Conservation (phyloP, 345 rosid genomes). For the Bretschneidera sinensis region DNA sequence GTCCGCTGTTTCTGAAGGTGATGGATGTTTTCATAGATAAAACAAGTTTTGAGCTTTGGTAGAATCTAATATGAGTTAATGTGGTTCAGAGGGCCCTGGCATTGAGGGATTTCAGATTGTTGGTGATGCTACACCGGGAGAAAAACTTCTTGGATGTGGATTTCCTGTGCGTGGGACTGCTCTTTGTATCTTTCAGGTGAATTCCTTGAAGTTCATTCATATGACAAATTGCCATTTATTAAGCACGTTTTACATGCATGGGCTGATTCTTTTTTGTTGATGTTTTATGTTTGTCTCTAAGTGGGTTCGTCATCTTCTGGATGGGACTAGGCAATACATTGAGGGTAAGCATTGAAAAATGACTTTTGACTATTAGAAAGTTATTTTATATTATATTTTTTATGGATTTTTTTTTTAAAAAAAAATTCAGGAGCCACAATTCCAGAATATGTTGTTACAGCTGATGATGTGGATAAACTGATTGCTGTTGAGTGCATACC, state of each 20-base stretch:
- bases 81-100: conserved; percentile 69
- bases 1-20: conserved; percentile 28
- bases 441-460: conserved; percentile 95
- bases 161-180: conserved; percentile 86
- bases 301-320: conserved; percentile 98
- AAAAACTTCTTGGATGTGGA: conserved; percentile 89
- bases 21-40: background rate
- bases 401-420: conserved; percentile 5
- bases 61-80: conserved; percentile 24
- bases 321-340: conserved; percentile 88
- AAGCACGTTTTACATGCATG: background rate
- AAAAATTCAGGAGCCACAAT: conserved; percentile 90
- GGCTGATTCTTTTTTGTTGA: background rate
- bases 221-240: background rate
- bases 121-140: conserved; percentile 91
- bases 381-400: background rate
- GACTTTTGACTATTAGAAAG: background rate
- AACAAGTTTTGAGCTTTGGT: conserved; percentile 9
- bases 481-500: conserved; percentile 99
- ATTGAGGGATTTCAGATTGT: conserved; percentile 86
- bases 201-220: conserved; percentile 10
- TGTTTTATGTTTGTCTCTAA: conserved; percentile 21
- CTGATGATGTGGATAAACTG: conserved; percentile 93
- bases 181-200: conserved; percentile 96
- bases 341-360: conserved; percentile 55